These are phyloP conservation scores for Linderniella brevidens DNA, from an alignment of 257 asterid species.

Conservation along the genomic window DNA sequence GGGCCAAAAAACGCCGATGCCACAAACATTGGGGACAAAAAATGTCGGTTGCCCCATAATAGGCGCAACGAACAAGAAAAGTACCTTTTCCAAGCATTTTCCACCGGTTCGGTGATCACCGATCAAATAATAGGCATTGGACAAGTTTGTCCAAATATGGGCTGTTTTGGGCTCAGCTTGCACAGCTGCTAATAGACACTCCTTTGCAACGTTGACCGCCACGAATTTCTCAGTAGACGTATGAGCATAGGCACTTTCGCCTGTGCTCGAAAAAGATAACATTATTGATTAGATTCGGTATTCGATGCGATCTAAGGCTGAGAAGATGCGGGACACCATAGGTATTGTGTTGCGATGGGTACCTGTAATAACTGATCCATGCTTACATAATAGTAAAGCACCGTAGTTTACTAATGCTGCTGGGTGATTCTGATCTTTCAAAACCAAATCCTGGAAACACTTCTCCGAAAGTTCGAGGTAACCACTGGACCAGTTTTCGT, in stretches of 20 bases:
- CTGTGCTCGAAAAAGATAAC: constrained; percentile 47
- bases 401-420: constrained; percentile 81
- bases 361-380: constrained; percentile 79
- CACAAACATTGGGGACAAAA: too few species aligned
- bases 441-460: constrained; percentile 62
- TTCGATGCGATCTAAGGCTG: background rate
- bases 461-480: constrained; percentile 64
- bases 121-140: constrained; percentile 71
- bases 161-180: constrained; percentile 74
- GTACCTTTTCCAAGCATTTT: constrained; percentile 89
- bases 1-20: too few species aligned
- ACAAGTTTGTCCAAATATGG: constrained; percentile 85
- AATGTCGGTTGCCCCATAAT: too few species aligned
- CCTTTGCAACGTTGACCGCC: constrained; percentile 70
- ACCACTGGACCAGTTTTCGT: constrained; percentile 37
- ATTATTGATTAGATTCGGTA: constrained; percentile 5
- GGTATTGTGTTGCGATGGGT: constrained; percentile 1
- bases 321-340: too few species aligned
- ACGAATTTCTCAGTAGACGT: constrained; percentile 29
- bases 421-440: constrained; percentile 92
- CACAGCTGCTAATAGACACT: constrained; percentile 79
- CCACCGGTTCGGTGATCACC: constrained; percentile 76
- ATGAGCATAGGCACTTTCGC: constrained; percentile 50
- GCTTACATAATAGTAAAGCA: constrained; percentile 60
- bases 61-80: too few species aligned